phyloP scores from a whole-genome alignment of 2,329 filamentous ascomycete genomes.

The Curvularia sp. region DNA sequence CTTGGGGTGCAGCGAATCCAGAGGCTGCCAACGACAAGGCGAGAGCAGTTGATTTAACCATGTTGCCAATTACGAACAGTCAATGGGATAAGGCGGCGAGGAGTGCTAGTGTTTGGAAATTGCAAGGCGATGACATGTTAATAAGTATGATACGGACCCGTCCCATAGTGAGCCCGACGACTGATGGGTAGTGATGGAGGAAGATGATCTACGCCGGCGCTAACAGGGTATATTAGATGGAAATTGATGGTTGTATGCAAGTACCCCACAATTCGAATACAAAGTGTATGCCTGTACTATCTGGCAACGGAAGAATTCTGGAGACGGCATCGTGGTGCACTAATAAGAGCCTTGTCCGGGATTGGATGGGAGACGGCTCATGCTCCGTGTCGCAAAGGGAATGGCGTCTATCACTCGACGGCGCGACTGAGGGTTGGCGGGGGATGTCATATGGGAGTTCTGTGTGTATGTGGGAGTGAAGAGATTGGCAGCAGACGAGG shows the following conservation, averaged over 20 bases:
- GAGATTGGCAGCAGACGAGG: not conserved
- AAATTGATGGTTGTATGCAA: constrained; percentile 28
- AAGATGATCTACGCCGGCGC: constrained; percentile 21
- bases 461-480: not conserved
- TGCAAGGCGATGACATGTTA: constrained; percentile 10
- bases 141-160: constrained; percentile 19
- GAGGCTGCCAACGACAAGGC: constrained; percentile 31
- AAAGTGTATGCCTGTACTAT: constrained; percentile 15
- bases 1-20: constrained; percentile 30
- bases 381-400: constrained; percentile 21
- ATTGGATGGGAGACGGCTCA: constrained; percentile 1
- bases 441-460: not conserved
- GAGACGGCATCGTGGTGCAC: constrained; percentile 12
- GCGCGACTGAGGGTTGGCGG: not conserved
- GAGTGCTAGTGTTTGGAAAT: not conserved
- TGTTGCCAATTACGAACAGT: constrained; percentile 9
- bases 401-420: constrained; percentile 5
- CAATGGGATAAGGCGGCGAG: constrained; percentile 4
- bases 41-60: constrained; percentile 36
- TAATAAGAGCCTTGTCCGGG: constrained; percentile 11
- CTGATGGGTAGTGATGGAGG: constrained; percentile 23
- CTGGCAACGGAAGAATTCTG: constrained; percentile 31
- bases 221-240: constrained; percentile 39
- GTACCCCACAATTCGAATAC: constrained; percentile 29
- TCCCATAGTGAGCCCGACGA: constrained; percentile 17